Conservation (phyloP, 1,284 basidiomycete genomes). For the Coniferiporia sulphurascens region DNA sequence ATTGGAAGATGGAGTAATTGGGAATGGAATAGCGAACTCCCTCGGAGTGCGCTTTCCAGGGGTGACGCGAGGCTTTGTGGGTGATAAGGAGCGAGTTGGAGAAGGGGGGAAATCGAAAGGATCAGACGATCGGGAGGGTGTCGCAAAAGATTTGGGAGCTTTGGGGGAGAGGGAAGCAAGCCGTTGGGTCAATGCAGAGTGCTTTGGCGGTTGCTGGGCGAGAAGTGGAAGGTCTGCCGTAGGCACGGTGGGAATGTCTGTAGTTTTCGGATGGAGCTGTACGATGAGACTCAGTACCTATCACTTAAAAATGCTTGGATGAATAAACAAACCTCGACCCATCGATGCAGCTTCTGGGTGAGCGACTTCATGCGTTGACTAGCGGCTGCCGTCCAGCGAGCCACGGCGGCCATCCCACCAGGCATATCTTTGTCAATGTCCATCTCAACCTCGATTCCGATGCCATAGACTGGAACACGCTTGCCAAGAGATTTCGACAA, state of each 20-base stretch:
- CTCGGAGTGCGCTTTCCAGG: slow-evolving; percentile 18
- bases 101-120: slow-evolving; percentile 43
- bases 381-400: slow-evolving; percentile 70
- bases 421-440: slow-evolving; percentile 73
- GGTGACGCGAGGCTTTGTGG: slow-evolving; percentile 30
- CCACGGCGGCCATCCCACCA: slow-evolving; percentile 78
- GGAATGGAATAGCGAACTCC: slow-evolving; percentile 28
- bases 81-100: slow-evolving; percentile 29
- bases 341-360: slow-evolving; percentile 52
- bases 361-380: slow-evolving; percentile 57
- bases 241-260: slow-evolving; percentile 53
- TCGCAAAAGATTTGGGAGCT: slow-evolving; percentile 22
- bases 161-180: slow-evolving; percentile 72
- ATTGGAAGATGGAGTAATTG: slow-evolving; percentile 35
- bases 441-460: slow-evolving; percentile 81
- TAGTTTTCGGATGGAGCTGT: slow-evolving; percentile 46
- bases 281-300: slow-evolving; percentile 18
- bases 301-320: background rate
- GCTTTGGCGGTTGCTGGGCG: slow-evolving; percentile 38
- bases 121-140: slow-evolving; percentile 34
- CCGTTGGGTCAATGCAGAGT: slow-evolving; percentile 61
- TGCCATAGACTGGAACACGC: slow-evolving; percentile 71
- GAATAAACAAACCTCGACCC: slow-evolving; percentile 49
- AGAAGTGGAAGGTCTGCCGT: slow-evolving; percentile 61
- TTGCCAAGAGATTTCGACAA: slow-evolving; percentile 58